A percentile compares a stretch with the other conserved stretches of the same genome.
Evolutionary conservation across 2,329 filamentous ascomycete species (phyloP).

Genomic region (Blastomyces parvus): DNA sequence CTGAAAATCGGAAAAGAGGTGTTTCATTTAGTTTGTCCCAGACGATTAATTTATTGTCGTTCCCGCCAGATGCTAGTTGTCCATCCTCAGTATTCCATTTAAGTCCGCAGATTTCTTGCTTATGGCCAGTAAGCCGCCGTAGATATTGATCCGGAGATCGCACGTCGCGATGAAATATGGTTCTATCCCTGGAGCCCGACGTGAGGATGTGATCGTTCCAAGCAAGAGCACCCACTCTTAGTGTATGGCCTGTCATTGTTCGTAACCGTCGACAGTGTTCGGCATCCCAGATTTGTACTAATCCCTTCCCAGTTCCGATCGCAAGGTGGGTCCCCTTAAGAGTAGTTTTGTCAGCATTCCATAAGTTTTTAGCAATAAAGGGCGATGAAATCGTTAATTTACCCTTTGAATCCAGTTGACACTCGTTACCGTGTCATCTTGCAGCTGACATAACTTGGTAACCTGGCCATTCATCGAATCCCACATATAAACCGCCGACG

Average conservation of each 20-base stretch:
- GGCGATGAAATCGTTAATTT: constrained; percentile 21
- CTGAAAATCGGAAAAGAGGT: constrained; percentile 85
- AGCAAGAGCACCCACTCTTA: constrained; percentile 81
- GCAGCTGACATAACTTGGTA: constrained; percentile 84
- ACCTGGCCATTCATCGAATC: constrained; percentile 85
- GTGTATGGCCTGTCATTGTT: constrained; percentile 95
- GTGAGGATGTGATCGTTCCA: constrained; percentile 98
- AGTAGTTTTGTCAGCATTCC: constrained; percentile 13
- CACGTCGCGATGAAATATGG: constrained; percentile 93
- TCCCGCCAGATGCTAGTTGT: constrained; percentile 88
- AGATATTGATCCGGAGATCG: constrained; percentile 85
- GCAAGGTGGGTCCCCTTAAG: constrained; percentile 77
- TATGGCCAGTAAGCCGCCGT: constrained; percentile 80
- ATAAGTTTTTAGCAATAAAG: background rate
- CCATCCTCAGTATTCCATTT: constrained; percentile 97
- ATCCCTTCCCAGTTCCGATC: constrained; percentile 86
- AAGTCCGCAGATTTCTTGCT: constrained; percentile 93
- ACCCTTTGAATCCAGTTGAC: constrained; percentile 95
- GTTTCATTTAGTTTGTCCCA: constrained; percentile 96
- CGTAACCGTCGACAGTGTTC: constrained; percentile 73
- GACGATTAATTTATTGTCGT: constrained; percentile 97
- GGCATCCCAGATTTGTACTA: constrained; percentile 97
- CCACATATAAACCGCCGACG: constrained; percentile 96
- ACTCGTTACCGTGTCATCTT: constrained; percentile 89
- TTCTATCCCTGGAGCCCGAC: constrained; percentile 83